Evolutionary conservation across 2,329 filamentous ascomycete species (phyloP).

Genomic region (Metarhizium anisopliae): DNA sequence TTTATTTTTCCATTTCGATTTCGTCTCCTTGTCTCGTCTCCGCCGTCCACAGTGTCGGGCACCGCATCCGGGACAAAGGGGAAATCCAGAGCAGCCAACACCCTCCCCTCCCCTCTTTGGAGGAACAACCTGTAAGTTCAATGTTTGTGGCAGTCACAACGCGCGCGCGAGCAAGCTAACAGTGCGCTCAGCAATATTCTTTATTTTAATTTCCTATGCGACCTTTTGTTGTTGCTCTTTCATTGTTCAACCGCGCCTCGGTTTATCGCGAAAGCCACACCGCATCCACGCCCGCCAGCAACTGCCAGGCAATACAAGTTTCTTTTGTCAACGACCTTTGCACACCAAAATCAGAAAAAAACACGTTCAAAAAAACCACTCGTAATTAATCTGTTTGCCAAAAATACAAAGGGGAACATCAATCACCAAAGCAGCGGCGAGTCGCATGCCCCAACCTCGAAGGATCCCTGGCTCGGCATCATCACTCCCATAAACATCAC

Average conservation of each 20-base stretch:
- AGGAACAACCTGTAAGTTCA: slow-evolving; percentile 3
- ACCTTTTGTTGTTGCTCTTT: not conserved
- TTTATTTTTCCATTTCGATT: not conserved
- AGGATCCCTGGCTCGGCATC: not conserved
- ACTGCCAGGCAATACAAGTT: slow-evolving; percentile 1
- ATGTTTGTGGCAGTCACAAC: not conserved
- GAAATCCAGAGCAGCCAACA: not conserved
- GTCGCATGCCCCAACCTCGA: not conserved
- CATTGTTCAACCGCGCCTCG: not conserved
- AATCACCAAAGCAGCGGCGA: not conserved
- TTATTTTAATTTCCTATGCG: not conserved
- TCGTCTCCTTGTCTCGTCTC: not conserved
- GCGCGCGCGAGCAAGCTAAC: not conserved
- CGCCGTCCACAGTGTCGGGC: not conserved
- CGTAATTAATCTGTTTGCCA: not conserved
- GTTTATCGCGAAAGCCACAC: not conserved
- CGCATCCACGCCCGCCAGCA: not conserved
- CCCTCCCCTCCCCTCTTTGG: not conserved
- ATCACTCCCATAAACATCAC: not conserved
- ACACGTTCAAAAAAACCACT: not conserved
- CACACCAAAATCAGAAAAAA: not conserved
- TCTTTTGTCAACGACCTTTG: slow-evolving; percentile 2
- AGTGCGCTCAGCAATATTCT: not conserved
- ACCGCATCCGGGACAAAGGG: not conserved
- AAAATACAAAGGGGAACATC: not conserved